These are phyloP conservation scores for Euphorbia celastroides DNA, from an alignment of 441 rosid species.

Conservation along the genomic window DNA sequence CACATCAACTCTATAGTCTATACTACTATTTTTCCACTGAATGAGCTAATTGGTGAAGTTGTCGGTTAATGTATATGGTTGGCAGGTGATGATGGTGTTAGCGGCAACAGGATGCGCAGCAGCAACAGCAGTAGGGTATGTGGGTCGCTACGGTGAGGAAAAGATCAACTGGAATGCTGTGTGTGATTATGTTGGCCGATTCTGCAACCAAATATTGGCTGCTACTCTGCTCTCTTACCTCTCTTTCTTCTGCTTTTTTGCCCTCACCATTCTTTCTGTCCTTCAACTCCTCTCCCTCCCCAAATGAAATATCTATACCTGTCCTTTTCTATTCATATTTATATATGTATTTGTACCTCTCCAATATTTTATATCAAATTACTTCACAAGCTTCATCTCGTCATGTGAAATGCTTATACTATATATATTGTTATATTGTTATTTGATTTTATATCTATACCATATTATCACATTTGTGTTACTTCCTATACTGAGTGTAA, in stretches of 20 bases:
- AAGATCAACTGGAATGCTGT: slow-evolving; percentile 37
- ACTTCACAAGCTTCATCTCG: no score
- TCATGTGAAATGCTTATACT: no score
- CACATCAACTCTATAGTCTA: no score
- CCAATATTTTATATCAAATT: no score
- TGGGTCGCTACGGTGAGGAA: slow-evolving; percentile 40
- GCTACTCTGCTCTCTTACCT: slow-evolving; percentile 40
- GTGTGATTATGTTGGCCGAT: slow-evolving; percentile 34
- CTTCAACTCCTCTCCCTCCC: slow-evolving; percentile 20
- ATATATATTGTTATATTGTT: no score
- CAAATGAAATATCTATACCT: not conserved
- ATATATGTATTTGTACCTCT: no score
- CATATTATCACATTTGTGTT: no score
- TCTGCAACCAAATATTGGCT: slow-evolving; percentile 37
- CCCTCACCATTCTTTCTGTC: slow-evolving; percentile 32
- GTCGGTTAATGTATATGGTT: no score
- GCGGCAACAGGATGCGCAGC: slow-evolving; percentile 51
- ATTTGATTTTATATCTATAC: no score
- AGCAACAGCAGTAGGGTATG: slow-evolving; percentile 42
- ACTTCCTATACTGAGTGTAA: no score
- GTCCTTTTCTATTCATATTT: not conserved
- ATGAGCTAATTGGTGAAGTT: no score
- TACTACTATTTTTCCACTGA: no score
- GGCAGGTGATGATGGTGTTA: slow-evolving; percentile 53
- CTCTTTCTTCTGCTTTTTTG: slow-evolving; percentile 41